Base-by-base conservation (phyloP, 768 basidiomycete species). In the Chalciporus piperatus region DNA sequence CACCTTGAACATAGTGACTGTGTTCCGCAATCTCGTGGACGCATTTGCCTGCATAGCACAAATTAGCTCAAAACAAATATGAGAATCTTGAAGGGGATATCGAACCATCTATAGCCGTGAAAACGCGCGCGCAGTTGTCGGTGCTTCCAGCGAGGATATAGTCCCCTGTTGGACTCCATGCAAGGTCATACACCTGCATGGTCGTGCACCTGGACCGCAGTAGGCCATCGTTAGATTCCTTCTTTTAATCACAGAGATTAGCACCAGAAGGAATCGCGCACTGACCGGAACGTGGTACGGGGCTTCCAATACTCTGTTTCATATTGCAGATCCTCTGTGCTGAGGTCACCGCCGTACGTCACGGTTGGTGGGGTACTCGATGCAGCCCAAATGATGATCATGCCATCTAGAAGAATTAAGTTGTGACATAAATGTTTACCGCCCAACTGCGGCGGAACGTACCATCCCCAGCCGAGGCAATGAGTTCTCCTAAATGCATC, bases 391-490 rank as follows among this genome's bases (percentile, higher is more conserved):
- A 99, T 83, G 44, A 98, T 91, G 54, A 99, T 85, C 86, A 95
- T 94, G 12, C 97, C 97, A 72, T 99, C 96, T 97, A 27, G 12
- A 38, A 42, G 33, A 17, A 46, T 45, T 4, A 5, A 37, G 16
- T 41, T 41, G 32, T 50, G 14, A 58, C 23, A 45, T 41, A 54
- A 5, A 40, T 46, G 9, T 14, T 13, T 38, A 42, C 3, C 13
- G 41, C 52, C 54, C 48, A 47, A 44, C 52, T 44, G 27, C 17
- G 32, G 53, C 32, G 22, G 17, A 47, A 55, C 86, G 61, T 67
- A 95, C 95, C 95, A 75, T 99, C 97, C 46, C 97, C 97, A 42
- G 97, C 96, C 13, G 95, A 97, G 45, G 97, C 97, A 64, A 99
- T 85, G 28, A 85, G 73, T 64, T 96, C 93, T 41, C 92, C 93